Percentiles rank a stretch among this genome's conserved stretches.
These are phyloP conservation scores for Phytophthora boehmeriae DNA, from an alignment of 352 stramenopile genomes.

Conservation along the genomic window DNA sequence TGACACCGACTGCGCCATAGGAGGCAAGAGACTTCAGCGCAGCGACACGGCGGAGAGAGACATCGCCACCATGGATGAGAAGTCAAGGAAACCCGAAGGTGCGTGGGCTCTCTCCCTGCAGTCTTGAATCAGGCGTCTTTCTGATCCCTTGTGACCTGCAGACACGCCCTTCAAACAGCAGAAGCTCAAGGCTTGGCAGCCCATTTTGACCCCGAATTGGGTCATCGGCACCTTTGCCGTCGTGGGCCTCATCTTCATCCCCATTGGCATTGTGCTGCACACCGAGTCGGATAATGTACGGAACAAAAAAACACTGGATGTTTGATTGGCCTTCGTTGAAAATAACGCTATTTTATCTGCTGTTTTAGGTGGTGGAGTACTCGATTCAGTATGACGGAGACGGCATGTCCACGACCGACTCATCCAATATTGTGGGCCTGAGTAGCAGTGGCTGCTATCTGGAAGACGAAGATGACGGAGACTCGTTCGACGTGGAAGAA, in stretches of 20 bases:
- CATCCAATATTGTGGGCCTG: constrained; percentile 65
- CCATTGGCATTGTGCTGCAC: constrained; percentile 91
- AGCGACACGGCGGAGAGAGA: constrained; percentile 32
- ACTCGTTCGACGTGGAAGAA: constrained; percentile 62
- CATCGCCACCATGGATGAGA: constrained; percentile 74
- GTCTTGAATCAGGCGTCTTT: neutral
- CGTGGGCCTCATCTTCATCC: constrained; percentile 95
- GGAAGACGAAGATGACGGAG: constrained; percentile 57
- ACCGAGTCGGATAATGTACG: constrained; percentile 85
- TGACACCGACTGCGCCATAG: constrained; percentile 16
- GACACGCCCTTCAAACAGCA: constrained; percentile 91
- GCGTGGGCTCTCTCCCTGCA: neutral
- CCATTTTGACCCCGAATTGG: constrained; percentile 96
- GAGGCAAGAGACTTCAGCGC: constrained; percentile 25
- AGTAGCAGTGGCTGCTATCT: constrained; percentile 72
- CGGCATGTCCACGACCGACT: constrained; percentile 39
- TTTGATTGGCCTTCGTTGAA: no score
- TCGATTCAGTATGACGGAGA: constrained; percentile 89
- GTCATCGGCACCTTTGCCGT: constrained; percentile 95
- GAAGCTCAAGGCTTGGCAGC: constrained; percentile 95
- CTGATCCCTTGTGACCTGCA: constrained; percentile 16
- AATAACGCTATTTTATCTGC: neutral
- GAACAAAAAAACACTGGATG: no score
- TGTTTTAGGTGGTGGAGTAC: constrained; percentile 86
- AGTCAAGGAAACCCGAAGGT: constrained; percentile 88